These are phyloP conservation scores for Rhizopus delemar DNA, from an alignment of 371 early-diverging fungal species.

Conservation along the genomic window DNA sequence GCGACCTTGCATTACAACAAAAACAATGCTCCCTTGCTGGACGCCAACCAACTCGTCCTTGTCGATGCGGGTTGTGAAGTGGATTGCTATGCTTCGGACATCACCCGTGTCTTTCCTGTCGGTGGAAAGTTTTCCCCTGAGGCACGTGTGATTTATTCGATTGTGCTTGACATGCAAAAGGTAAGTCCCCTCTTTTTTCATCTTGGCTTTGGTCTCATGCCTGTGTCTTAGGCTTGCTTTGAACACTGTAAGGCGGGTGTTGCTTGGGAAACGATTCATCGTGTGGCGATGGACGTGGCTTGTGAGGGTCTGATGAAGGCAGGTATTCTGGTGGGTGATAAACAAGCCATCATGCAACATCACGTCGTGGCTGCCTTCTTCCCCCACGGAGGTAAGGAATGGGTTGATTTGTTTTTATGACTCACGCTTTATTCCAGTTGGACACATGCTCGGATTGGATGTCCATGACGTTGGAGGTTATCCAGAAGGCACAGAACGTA, in stretches of 20 bases:
- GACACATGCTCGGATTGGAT: constrained; percentile 77
- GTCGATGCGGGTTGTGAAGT: constrained; percentile 90
- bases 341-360: constrained; percentile 66
- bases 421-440: constrained; percentile 27
- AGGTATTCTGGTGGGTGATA: constrained; percentile 73
- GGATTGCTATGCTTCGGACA: constrained; percentile 84
- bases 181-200: constrained; percentile 21
- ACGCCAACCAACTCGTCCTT: constrained; percentile 59
- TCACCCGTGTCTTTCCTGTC: constrained; percentile 89
- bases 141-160: constrained; percentile 76
- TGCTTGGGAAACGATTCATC: constrained; percentile 90
- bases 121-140: constrained; percentile 78
- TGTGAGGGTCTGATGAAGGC: constrained; percentile 74
- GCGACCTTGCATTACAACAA: constrained; percentile 84
- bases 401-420: constrained; percentile 14
- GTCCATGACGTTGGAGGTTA: constrained; percentile 92
- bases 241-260: constrained; percentile 75
- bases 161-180: constrained; percentile 87
- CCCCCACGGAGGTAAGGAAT: constrained; percentile 79
- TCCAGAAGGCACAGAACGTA: constrained; percentile 75
- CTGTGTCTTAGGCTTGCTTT: constrained; percentile 39
- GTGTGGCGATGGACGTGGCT: constrained; percentile 71
- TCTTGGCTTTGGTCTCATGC: constrained; percentile 5
- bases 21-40: constrained; percentile 60
- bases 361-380: constrained; percentile 85